Base-by-base conservation (phyloP, 2,329 filamentous ascomycete genomes). In the Fusarium domesticum region DNA sequence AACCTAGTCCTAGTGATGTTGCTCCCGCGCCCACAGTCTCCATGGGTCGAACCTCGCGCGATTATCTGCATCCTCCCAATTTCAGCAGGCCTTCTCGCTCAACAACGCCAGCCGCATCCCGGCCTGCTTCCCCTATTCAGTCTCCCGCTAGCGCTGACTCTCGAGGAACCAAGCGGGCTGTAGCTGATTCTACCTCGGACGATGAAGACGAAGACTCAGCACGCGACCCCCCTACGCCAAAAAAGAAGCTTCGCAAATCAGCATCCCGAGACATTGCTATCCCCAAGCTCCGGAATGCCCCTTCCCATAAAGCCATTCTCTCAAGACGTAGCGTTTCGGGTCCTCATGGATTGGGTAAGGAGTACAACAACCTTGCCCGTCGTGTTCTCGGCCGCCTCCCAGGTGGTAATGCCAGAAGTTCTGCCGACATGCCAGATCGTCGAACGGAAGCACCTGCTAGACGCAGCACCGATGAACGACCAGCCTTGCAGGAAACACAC, bases 201-300 rank as follows among this genome's bases (percentile, higher is more conserved):
- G 66, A 68, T 16, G 64, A 70, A 38, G 51, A 62, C 35, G 54
- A 62, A 5, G 47, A 41, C 16, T 32, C n/a, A 16, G 25, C 33
- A 25, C 38, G 47, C 30, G 54, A 56, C n/a, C 55, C 56, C 11
- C 54, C 50, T 7, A 61, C 62, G 10, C 63, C 64, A 12, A 65
- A 64, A 51, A 78, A 78, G 68, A 79, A 78, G 61, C 64, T 80
- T 37, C 74, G 78, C 43, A 76, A 76, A 64, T 74, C 70, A 6
- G 64, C 72, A 43, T 70, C 71, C n/a, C 65, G 70, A 10, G 65
- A 74, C 48, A 68, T 76, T 48, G 51, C 66, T 41, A 43, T 63
- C 11, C 61, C 65, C 23, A 62, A 62, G 25, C 50, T 71, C 19
- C 63, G 66, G 31, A 60, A 50, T 47, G 57, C 51, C 20, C 52